A percentile compares a stretch with the other conserved stretches of the same genome.
Conservation (phyloP, 1,284 basidiomycete genomes). For the Malassezia nana region DNA sequence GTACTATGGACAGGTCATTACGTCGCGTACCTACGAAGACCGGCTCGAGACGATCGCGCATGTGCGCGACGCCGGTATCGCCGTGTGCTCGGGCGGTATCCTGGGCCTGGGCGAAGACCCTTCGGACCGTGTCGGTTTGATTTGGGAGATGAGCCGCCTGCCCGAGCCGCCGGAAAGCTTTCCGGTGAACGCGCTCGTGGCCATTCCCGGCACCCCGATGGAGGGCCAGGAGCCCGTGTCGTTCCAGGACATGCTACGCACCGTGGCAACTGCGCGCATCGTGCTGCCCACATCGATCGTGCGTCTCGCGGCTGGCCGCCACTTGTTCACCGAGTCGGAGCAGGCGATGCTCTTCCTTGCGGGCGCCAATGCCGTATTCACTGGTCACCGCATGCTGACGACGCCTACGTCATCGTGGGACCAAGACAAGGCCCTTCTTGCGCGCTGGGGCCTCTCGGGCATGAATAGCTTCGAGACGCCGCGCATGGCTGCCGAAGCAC, state of each 20-base stretch:
- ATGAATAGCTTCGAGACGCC: slow-evolving; percentile 62
- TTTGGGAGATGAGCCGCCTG: slow-evolving; percentile 81
- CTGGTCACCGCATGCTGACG: slow-evolving; percentile 91
- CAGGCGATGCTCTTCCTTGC: slow-evolving; percentile 98
- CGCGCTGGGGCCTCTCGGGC: slow-evolving; percentile 78
- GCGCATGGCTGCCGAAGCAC: slow-evolving; percentile 3
- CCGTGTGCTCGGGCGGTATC: slow-evolving; percentile 93
- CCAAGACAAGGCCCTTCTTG: slow-evolving; percentile 87
- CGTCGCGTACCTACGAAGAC: slow-evolving; percentile 87
- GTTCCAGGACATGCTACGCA: slow-evolving; percentile 77
- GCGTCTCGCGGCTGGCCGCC: slow-evolving; percentile 83
- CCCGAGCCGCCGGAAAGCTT: slow-evolving; percentile 94
- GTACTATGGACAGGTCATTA: slow-evolving; percentile 90
- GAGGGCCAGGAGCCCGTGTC: slow-evolving; percentile 53
- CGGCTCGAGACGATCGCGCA: slow-evolving; percentile 77
- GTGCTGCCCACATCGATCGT: slow-evolving; percentile 85
- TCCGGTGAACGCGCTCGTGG: slow-evolving; percentile 84
- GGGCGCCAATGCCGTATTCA: slow-evolving; percentile 95
- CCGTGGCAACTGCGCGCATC: slow-evolving; percentile 86
- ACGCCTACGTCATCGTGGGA: slow-evolving; percentile 62
- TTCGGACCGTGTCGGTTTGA: slow-evolving; percentile 79
- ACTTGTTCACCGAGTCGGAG: slow-evolving; percentile 77
- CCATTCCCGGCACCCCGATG: slow-evolving; percentile 57
- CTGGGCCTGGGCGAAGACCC: slow-evolving; percentile 86
- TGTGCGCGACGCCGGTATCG: slow-evolving; percentile 88